Conservation (phyloP, 371 early-diverging fungal genomes). For the Mortierella sp. region DNA sequence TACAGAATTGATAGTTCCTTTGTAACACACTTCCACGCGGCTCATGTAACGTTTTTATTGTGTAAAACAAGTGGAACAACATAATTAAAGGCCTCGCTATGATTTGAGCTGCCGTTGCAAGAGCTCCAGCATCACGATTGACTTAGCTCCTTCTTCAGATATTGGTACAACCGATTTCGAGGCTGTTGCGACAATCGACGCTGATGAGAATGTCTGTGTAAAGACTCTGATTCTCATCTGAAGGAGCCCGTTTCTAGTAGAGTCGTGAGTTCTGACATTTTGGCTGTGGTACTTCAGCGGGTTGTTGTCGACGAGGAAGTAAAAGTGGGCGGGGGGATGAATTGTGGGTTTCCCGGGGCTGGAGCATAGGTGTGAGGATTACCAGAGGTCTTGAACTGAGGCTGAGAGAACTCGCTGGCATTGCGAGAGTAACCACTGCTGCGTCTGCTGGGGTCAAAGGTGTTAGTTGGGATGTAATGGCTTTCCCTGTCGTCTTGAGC, state of each 20-base stretch:
- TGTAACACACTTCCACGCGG: no score
- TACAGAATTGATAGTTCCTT: no score
- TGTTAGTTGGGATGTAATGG: neutral
- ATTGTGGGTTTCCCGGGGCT: neutral
- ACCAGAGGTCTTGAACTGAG: neutral
- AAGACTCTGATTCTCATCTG: neutral
- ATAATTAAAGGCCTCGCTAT: neutral
- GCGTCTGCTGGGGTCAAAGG: neutral
- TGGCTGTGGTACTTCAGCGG: neutral
- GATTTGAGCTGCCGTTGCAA: neutral
- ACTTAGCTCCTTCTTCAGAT: neutral
- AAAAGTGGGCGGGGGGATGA: neutral
- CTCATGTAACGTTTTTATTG: no score
- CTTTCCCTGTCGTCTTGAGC: neutral
- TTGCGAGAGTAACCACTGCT: neutral
- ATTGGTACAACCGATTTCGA: neutral
- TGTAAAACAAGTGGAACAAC: neutral
- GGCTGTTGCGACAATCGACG: neutral
- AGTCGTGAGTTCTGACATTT: neutral
- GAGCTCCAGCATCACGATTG: neutral
- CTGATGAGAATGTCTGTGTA: neutral
- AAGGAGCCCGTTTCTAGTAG: neutral
- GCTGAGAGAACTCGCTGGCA: neutral
- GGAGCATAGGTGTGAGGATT: neutral
- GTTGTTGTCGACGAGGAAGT: no score